Evolutionary conservation across 306 rosid species (phyloP), one percentile per base, ranked within the genome.

Genomic region (Cucurbita ficifolia): DNA sequence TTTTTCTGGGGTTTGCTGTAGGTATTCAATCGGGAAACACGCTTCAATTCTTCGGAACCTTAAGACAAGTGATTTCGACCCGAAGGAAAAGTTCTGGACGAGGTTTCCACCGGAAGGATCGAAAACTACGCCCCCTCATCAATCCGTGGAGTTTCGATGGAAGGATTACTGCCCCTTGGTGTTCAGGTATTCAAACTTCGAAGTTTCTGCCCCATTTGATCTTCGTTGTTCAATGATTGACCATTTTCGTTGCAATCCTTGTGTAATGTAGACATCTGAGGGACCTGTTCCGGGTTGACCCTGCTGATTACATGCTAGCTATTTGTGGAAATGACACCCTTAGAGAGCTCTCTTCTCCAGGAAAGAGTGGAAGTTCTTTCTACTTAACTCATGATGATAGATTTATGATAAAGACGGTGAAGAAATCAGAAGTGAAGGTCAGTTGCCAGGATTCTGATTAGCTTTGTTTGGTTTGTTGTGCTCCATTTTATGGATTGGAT

Each of bases 401-500:
- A 53, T 95, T 89, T 72, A 95, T 95, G 92, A 91, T 95, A 14
- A 95, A 95, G 81, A 95, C 97, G 0, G 97, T 95, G 82, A 95
- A 88, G 84, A 91, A 91, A 79, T 95, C 96, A 0, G 97, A 95
- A 87, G 97, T 91, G 88, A 95, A 95, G 99, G 99, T 95, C 79
- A 10, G 87, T 72, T 69, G 53, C 74, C 42, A 22, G 3, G 42
- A 21, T 22, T 45, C 58, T 49, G 8, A 49, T 49, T 49, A 10
- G 19, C 45, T 22, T 45, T 33, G 29, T 46, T 42, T 69, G 7
- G 58, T 29, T 61, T 36, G 35, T 49, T 59, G 43, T 59, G 65
- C 40, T 58, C 4, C 42, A 35, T 6, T 60, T 60, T 9, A 35
- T 70, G 58, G 19, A 50, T 70, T 48, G 74, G 14, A 1, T 6